Evolutionary conservation across 2,329 filamentous ascomycete genomes (phyloP).

Genomic region (Diplocarpon mali): DNA sequence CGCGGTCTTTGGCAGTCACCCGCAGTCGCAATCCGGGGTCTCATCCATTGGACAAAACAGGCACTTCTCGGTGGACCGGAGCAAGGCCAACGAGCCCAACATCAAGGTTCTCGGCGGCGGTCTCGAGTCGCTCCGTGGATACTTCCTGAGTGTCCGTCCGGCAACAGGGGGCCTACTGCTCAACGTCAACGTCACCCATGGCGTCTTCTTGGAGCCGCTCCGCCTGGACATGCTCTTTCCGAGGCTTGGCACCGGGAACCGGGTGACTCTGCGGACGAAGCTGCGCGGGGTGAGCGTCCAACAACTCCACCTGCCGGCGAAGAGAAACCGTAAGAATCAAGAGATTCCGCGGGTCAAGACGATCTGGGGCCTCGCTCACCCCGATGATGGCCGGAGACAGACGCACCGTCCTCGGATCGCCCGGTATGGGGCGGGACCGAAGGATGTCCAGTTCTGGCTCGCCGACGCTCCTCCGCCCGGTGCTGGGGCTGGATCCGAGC

Average conservation of each 20-base stretch:
- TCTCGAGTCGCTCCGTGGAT: constrained; percentile 47
- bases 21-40: constrained; percentile 27
- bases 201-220: constrained; percentile 43
- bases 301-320: constrained; percentile 29
- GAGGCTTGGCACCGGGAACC: constrained; percentile 22
- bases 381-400: constrained; percentile 27
- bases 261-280: constrained; percentile 13
- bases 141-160: constrained; percentile 49
- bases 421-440: constrained; percentile 35
- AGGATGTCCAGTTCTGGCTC: constrained; percentile 44
- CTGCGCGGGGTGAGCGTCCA: constrained; percentile 32
- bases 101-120: constrained; percentile 35
- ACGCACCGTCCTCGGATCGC: constrained; percentile 28
- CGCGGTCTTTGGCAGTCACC: constrained; percentile 42
- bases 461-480: constrained; percentile 23
- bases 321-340: constrained; percentile 27
- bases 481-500: constrained; percentile 17
- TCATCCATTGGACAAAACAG: constrained; percentile 31
- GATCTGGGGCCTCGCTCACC: constrained; percentile 35
- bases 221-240: constrained; percentile 30
- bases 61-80: neutral
- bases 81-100: constrained; percentile 29
- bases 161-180: constrained; percentile 46
- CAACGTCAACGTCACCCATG: constrained; percentile 51
- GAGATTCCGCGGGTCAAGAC: constrained; percentile 32